phyloP scores from a whole-genome alignment of 306 rosid species.

The Rosa lucieae region DNA sequence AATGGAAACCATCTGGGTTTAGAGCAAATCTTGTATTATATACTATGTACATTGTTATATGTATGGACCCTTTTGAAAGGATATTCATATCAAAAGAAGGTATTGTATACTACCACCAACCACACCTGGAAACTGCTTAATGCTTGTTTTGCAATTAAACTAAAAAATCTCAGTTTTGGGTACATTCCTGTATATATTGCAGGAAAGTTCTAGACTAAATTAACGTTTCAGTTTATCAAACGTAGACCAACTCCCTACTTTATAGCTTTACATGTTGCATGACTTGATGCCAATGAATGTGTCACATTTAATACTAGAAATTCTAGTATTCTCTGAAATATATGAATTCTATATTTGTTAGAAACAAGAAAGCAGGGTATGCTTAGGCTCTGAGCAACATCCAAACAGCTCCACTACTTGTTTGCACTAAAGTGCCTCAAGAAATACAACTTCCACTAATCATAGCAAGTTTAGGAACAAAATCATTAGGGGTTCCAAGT shows the following conservation, averaged over 20 bases:
- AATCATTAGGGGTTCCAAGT: constrained; percentile 37
- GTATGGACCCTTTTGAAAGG: constrained; percentile 39
- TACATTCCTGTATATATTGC: not conserved
- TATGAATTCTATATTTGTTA: not conserved
- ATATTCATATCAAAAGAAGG: constrained; percentile 44
- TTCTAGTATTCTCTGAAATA: not conserved
- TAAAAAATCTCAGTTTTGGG: not conserved
- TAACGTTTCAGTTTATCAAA: not conserved
- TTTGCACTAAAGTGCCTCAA: not conserved
- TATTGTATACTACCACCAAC: constrained; percentile 18
- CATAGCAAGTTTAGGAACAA: constrained; percentile 5
- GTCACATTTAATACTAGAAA: not conserved
- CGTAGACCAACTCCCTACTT: not conserved
- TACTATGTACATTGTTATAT: constrained; percentile 45
- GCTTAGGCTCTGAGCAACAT: not conserved
- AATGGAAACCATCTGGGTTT: constrained; percentile 32
- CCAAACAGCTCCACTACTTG: not conserved
- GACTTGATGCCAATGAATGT: not conserved
- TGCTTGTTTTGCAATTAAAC: not conserved
- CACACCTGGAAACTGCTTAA: not conserved
- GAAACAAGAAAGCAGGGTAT: constrained; percentile 26
- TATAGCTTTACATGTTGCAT: not conserved
- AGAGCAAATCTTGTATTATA: constrained; percentile 35
- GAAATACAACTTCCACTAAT: not conserved
- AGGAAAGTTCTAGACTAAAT: not conserved